Percentiles rank a stretch among this genome's conserved stretches.
Conservation (phyloP, 2,329 filamentous ascomycete genomes). For the Ceratocystis alfenasii region DNA sequence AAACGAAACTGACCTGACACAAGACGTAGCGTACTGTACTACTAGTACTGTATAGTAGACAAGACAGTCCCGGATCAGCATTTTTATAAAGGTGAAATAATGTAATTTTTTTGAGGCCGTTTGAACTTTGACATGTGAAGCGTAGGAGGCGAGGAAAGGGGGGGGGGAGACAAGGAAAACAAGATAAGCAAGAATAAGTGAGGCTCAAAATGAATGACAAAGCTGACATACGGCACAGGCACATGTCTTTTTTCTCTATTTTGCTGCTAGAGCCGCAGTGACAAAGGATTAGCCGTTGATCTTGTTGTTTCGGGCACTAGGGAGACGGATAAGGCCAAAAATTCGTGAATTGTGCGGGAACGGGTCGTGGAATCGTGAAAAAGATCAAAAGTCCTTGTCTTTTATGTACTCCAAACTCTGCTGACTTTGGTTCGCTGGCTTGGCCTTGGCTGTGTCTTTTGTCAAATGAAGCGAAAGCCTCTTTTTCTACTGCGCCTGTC, state of each 20-base stretch:
- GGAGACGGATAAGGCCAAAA: not conserved
- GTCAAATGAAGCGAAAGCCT: not conserved
- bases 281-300: not conserved
- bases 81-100: not conserved
- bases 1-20: conserved; percentile 8
- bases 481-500: not conserved
- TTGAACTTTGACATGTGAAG: not conserved
- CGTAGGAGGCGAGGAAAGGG: not conserved
- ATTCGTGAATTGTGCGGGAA: not conserved
- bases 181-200: not conserved
- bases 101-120: not conserved
- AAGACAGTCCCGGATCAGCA: not conserved
- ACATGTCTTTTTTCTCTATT: not conserved
- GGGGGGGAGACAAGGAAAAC: conserved; percentile 5
- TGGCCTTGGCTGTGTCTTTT: not conserved
- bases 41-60: not conserved
- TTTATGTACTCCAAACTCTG: not conserved
- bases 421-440: not conserved
- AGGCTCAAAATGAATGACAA: conserved; percentile 3
- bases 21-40: not conserved
- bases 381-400: not conserved
- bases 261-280: not conserved
- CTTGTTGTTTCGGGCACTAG: not conserved
- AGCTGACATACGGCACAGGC: not conserved
- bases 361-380: not conserved